Evolutionary conservation across 768 basidiomycete species (phyloP), one percentile per base, ranked within the genome.

Genomic region (Tephrocybe sp.): DNA sequence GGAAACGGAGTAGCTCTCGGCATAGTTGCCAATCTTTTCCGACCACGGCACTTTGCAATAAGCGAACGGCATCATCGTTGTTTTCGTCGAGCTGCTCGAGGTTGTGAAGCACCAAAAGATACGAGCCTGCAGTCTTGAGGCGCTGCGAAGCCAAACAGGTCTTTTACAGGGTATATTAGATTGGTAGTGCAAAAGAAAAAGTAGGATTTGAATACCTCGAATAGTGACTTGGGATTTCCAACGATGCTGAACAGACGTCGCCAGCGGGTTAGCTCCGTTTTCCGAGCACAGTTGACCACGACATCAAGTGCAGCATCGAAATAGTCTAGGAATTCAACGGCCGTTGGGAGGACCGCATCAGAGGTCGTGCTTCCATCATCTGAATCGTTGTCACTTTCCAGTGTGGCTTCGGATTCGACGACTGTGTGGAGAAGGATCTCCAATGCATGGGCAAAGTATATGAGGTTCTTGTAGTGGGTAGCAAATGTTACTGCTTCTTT

Each of bases 231-330:
- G 0, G 97, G 95, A 61, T 86, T 89, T 6, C 97, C 97, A 2
- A 95, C 94, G 27, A 91, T 77, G 47, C 83, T 82, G 64, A 99
- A 99, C 33, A 99, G 70, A 47, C 86, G 79, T 39, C 80, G 79
- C 97, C 97, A 99, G 43, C 88, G 69, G 3, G 90, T 86, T 62
- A 94, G 79, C 68, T 99, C 97, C 5, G 92, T 97, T 72, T 99
- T 99, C 45, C 97, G 77, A 16, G 97, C 95, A 59, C 95, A 97
- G 4, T 90, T 86, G 9, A 97, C 94, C 11, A 98, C 91, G 6
- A 98, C 94, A 50, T 97, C 93, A 48, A 97, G 69, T 5, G 88
- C 80, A 45, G 81, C 88, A 53, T 94, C 90, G 61, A 98, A 98
- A 63, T 97, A 84, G 61, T 99, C 97, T 55, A 99, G 70, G 61